Evolutionary conservation across 2,329 filamentous ascomycete genomes (phyloP).

Genomic region (Didymella lethalis): DNA sequence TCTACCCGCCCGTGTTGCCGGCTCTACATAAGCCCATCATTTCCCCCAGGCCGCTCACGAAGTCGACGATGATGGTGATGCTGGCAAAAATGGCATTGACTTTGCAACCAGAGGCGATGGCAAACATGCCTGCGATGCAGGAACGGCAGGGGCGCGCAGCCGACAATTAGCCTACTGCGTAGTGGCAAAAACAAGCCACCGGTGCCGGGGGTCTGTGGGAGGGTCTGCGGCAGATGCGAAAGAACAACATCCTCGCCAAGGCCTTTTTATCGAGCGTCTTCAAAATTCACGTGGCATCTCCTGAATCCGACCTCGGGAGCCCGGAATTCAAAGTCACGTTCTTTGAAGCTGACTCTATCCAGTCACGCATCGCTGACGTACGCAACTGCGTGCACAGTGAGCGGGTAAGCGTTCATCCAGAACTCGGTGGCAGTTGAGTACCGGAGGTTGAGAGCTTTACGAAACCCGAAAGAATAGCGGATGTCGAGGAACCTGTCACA

Average conservation of each 20-base stretch:
- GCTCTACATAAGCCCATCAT: not conserved
- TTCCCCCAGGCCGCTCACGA: not conserved
- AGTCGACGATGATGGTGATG: not conserved
- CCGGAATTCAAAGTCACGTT: not conserved
- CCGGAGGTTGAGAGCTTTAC: conserved; percentile 19
- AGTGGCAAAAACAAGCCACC: conserved; percentile 6
- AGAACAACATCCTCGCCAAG: not conserved
- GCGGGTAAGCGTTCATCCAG: conserved; percentile 27
- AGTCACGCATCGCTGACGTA: conserved; percentile 8
- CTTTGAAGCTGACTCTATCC: not conserved
- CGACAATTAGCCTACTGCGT: not conserved
- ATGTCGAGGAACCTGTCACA: not conserved
- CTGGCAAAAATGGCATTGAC: too few species aligned
- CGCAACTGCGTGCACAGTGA: not conserved
- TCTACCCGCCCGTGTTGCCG: not conserved
- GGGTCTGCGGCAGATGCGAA: conserved; percentile 7
- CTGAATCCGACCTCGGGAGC: not conserved
- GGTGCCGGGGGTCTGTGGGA: not conserved
- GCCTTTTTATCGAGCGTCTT: not conserved
- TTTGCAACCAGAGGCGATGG: not conserved
- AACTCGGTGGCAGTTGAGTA: conserved; percentile 15
- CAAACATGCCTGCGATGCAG: not conserved
- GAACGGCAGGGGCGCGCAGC: not conserved
- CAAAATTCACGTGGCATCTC: not conserved
- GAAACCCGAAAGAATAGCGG: not conserved